Evolutionary conservation across 1,284 basidiomycete genomes (phyloP), one percentile per base, ranked within the genome.

Genomic region (Rhodotorula sp.): DNA sequence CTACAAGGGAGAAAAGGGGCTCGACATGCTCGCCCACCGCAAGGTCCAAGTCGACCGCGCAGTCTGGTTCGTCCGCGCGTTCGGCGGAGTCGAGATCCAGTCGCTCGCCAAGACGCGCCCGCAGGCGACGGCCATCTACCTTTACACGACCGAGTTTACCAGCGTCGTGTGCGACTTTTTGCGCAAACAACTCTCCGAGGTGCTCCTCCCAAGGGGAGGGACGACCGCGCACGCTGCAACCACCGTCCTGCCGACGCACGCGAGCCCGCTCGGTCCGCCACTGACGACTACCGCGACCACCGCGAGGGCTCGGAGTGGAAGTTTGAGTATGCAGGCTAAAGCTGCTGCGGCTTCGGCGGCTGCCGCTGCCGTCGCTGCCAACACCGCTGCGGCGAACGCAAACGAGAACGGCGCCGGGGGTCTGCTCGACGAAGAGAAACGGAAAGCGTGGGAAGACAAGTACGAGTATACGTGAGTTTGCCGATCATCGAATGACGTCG

Each of bases 41-140:
- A 87, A 89, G 61, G 92, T 99, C 47, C 89, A 91, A 2, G 87
- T 95, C 57, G 86, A 89, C 1, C 85, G 97, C 39, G 97, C 97
- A 0, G 86, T 97, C 5, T 99, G 97, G 97, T 94, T 97, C 80
- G 87, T 98, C 46, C 87, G 94, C 20, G 91, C 95, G 1, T 88
- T 96, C 66, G 97, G 96, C n/a, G 92, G 91, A 1, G 94, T 93
- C 78, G 96, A 99, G 81, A 93, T 93, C 56, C 72, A 74, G 74
- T 73, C 63, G 23, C 76, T 66, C 43, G 86, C 88, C 56, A 90
- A 89, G n/a, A 64, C 74, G 0, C 58, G 68, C 3, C 63, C 82
- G 84, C 23, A 92, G 88, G 81, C 71, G 5, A 49, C 62, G 29
- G 74, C 71, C 16, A 68, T 76, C n/a, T 89, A 86, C 77, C 83